Evolutionary conservation across 164 flowering plant genomes (phyloP), one percentile per base, ranked within the genome.

Genomic region (Saururus chinensis): DNA sequence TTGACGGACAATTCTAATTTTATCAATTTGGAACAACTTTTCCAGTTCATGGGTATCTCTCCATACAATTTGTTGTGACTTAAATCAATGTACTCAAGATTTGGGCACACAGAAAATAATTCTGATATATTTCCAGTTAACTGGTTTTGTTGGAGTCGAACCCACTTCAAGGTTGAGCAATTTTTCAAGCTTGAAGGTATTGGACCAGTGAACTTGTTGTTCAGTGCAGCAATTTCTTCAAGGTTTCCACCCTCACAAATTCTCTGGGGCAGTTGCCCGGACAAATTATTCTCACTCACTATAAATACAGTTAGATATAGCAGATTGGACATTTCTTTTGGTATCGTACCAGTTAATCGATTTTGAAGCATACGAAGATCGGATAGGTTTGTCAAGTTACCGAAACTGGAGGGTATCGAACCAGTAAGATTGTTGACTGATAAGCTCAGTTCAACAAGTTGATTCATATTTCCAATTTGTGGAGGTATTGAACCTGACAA

Each of bases 141-240:
- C 0, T 57, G 66, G 71, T 86, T 86, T 45, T 64, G 62, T 49
- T 82, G 86, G 13, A 89, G 68, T 20, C 87, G 72, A 14, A 86
- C 85, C 63, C 87, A 70, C 0, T 0, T 17, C 14, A 88, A 65
- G 13, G 41, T 35, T 1, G 81, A 60, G 76, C 92, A 86, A 57
- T 79, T 80, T 56, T 23, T 51, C 20, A 53, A 30, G 59, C 73
- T 62, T 59, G 53, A 49, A 4, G 74, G 71, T 19, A 73, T 53
- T 14, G 66, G 13, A n/a, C 72, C 76, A 7, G 72, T 68, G 30
- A 73, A 59, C 35, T 49, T 20, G 40, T 73, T 73, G 8, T 25
- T 25, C 40, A n/a, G 42, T 19, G 66, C 48, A 64, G 22, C 25
- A 0, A 73, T 41, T 21, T 8, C 16, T 0, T 8, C 11, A 53